Evolutionary conservation across 176 grass and related monocot species (phyloP).

Genomic region (Rhynchospora breviuscula): DNA sequence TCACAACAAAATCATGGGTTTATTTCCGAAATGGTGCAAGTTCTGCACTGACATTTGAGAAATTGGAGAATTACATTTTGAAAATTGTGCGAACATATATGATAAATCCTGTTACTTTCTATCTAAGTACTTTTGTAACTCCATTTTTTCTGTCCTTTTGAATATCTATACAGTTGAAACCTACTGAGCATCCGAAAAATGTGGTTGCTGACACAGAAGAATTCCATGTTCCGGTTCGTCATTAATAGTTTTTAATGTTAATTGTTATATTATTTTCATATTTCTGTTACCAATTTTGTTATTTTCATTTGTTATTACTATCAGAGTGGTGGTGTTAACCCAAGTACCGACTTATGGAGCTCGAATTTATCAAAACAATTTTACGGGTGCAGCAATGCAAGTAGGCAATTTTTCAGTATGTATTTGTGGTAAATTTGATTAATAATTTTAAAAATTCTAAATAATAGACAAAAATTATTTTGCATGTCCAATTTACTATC

Average conservation of each 20-base stretch:
- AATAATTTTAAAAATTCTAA: slow-evolving; percentile 6
- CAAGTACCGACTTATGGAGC: slow-evolving; percentile 50
- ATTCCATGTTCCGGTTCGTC: slow-evolving; percentile 56
- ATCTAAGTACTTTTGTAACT: background rate
- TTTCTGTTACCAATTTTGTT: slow-evolving; percentile 12
- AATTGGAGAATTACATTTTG: background rate
- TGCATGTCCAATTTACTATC: background rate
- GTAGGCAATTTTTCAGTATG: slow-evolving; percentile 50
- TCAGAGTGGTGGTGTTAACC: slow-evolving; percentile 60
- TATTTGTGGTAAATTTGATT: slow-evolving; percentile 1
- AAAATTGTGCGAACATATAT: background rate
- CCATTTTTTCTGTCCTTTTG: slow-evolving; percentile 5
- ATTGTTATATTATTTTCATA: background rate
- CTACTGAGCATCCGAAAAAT: slow-evolving; percentile 40
- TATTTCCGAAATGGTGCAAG: slow-evolving; percentile 4
- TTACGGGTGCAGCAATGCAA: slow-evolving; percentile 74
- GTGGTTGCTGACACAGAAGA: slow-evolving; percentile 33
- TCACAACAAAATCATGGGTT: slow-evolving; percentile 11
- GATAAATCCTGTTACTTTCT: slow-evolving; percentile 13
- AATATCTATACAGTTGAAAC: slow-evolving; percentile 52
- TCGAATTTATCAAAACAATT: slow-evolving; percentile 50
- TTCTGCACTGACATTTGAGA: background rate
- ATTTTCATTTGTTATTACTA: slow-evolving; percentile 21
- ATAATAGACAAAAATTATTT: background rate
- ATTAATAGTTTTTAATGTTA: background rate